Conservation (phyloP, 2,329 filamentous ascomycete genomes). For the Xenoacremonium recifei region DNA sequence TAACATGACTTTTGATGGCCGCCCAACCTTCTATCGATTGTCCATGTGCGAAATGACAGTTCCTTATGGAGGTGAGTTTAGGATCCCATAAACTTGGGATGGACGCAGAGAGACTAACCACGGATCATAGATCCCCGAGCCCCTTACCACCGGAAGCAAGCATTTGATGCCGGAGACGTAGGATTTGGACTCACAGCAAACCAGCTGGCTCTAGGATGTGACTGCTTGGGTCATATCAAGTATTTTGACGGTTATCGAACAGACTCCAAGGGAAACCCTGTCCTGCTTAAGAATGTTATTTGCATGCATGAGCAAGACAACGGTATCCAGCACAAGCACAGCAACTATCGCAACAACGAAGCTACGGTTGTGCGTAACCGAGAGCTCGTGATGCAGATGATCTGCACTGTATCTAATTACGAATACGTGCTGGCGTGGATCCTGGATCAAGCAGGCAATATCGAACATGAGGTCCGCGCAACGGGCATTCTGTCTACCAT, state of each 20-base stretch:
- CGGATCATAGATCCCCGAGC: too few species aligned
- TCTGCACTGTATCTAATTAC: constrained; percentile 60
- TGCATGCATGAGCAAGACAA: constrained; percentile 27
- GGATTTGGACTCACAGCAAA: not conserved
- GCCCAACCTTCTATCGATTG: too few species aligned
- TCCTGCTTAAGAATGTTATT: constrained; percentile 58
- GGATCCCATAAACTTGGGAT: too few species aligned
- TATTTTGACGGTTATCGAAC: constrained; percentile 38
- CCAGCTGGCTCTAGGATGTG: constrained; percentile 43
- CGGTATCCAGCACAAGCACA: constrained; percentile 58
- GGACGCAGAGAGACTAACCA: too few species aligned
- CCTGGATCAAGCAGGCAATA: constrained; percentile 49
- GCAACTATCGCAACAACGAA: constrained; percentile 54
- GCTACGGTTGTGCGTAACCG: constrained; percentile 52
- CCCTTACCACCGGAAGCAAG: too few species aligned
- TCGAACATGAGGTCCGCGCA: constrained; percentile 24
- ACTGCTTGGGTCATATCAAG: constrained; percentile 61
- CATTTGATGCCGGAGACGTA: not conserved
- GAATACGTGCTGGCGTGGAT: constrained; percentile 43
- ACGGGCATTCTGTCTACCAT: constrained; percentile 36
- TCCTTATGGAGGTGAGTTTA: too few species aligned
- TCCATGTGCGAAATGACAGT: too few species aligned
- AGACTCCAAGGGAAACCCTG: constrained; percentile 50
- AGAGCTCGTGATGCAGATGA: constrained; percentile 56
- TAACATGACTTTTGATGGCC: constrained; percentile 62